Base-by-base conservation (phyloP, 495 filamentous ascomycete species). In the Lasiosphaeria hispida region DNA sequence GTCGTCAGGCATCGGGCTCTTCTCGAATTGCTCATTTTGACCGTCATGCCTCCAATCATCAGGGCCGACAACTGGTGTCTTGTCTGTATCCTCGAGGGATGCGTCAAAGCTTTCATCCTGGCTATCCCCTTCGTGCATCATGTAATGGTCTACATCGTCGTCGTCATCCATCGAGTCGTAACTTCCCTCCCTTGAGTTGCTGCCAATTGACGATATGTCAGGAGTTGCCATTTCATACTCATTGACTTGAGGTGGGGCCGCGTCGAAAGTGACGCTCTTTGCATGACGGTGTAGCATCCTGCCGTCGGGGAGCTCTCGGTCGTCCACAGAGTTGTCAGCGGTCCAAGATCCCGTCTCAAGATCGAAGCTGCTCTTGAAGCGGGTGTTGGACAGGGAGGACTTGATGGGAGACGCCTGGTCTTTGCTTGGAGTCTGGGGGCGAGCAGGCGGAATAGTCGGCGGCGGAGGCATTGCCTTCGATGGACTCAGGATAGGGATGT, bases 201-300 rank as follows among this genome's bases (percentile, higher is more conserved):
- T 92, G 13, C 88, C 89, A 47, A 93, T 76, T 1, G 89, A 97
- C 5, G 95, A 97, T 13, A 90, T 83, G 70, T 96, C 94, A 1
- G 94, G 94, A 3, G 94, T 98, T 36, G 89, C 87, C 90, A 96
- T 92, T 73, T 97, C 94, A 67, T 97, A 98, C 69, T 97, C 92
- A 64, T 96, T 96, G 52, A 97, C 79, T 69, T 94, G 88, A 33
- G 94, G 95, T 18, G 94, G 93, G 0, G 91, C 94, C 30, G 85
- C 87, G 77, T 97, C 92, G 65, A 97, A 98, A 1, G 91, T 97
- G 30, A 98, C 94, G 62, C 91, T 96, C 74, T 98, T 98, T 0
- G 90, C 85, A 73, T 96, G 89, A 37, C 91, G 86, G 67, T 88
- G 86, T 4, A 89, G 79, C 15, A 70, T 80, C 60, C 78, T 80